Percentiles rank a stretch among this genome's conserved stretches.
phyloP scores from a whole-genome alignment of 495 filamentous ascomycete species.

The Penicillium odoratum region DNA sequence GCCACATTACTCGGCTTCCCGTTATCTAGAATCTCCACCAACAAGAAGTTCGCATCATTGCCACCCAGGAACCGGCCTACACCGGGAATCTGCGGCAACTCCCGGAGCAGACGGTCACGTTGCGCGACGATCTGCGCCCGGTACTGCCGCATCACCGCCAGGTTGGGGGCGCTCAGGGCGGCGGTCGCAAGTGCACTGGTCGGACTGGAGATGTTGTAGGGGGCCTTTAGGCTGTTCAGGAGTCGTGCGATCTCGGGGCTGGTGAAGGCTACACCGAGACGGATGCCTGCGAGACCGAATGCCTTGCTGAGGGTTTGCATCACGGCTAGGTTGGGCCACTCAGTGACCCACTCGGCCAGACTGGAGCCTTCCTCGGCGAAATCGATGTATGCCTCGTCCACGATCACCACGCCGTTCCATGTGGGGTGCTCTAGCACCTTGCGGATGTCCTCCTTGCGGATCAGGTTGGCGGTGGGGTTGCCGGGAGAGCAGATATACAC shows the following conservation, averaged over 20 bases:
- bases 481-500: constrained; percentile 92
- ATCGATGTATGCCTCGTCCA: constrained; percentile 97
- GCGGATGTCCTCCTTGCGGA: constrained; percentile 73
- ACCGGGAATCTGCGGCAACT: constrained; percentile 73
- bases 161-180: constrained; percentile 63
- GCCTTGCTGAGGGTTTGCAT: constrained; percentile 98
- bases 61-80: constrained; percentile 83
- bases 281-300: constrained; percentile 91
- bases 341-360: constrained; percentile 88
- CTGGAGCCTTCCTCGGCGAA: constrained; percentile 78
- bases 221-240: constrained; percentile 90
- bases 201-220: constrained; percentile 88
- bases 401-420: constrained; percentile 91
- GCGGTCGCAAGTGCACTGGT: constrained; percentile 78
- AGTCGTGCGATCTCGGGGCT: constrained; percentile 68
- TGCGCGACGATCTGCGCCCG: constrained; percentile 68
- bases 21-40: constrained; percentile 79
- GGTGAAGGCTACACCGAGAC: constrained; percentile 71
- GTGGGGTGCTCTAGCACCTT: constrained; percentile 79
- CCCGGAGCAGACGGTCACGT: constrained; percentile 68
- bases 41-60: constrained; percentile 78
- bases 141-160: constrained; percentile 71
- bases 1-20: constrained; percentile 74
- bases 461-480: constrained; percentile 82
- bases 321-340: constrained; percentile 95